These are phyloP conservation scores for Phytophthora colocasiae DNA, from an alignment of 352 stramenopile genomes.

Conservation along the genomic window DNA sequence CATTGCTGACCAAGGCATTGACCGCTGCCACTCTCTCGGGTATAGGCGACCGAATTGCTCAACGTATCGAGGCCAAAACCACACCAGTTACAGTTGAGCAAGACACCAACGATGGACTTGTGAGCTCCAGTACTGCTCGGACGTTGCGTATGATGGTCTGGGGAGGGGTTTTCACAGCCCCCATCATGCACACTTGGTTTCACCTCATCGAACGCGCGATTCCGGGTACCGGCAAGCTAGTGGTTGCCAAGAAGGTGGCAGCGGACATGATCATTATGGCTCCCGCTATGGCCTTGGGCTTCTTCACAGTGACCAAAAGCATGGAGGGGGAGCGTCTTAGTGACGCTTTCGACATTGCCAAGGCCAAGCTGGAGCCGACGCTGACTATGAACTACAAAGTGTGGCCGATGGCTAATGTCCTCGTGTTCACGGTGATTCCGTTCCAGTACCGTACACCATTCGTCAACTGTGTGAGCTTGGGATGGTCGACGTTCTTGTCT, in stretches of 20 bases:
- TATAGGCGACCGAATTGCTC: constrained; percentile 53
- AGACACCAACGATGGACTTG: constrained; percentile 6
- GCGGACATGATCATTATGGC: constrained; percentile 58
- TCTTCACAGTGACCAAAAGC: constrained; percentile 50
- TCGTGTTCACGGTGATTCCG: constrained; percentile 58
- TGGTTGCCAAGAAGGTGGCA: constrained; percentile 48
- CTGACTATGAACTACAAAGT: constrained; percentile 55
- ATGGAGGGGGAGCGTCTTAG: constrained; percentile 45
- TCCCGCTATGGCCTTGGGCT: constrained; percentile 45
- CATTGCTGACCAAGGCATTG: constrained; percentile 61
- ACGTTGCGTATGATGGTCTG: constrained; percentile 88
- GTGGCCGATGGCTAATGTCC: constrained; percentile 55
- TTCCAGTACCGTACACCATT: constrained; percentile 64
- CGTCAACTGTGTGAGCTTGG: constrained; percentile 58
- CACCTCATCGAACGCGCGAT: constrained; percentile 74
- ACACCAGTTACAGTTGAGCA: constrained; percentile 3
- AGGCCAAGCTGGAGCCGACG: constrained; percentile 46
- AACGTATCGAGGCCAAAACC: constrained; percentile 39
- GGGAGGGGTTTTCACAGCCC: constrained; percentile 85
- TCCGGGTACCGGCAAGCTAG: constrained; percentile 30
- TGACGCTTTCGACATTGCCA: constrained; percentile 45
- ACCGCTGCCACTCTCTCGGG: constrained; percentile 57
- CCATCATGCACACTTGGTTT: constrained; percentile 92
- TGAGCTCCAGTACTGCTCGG: constrained; percentile 44
- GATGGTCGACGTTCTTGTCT: constrained; percentile 60